phyloP scores from a whole-genome alignment of 2,329 filamentous ascomycete genomes.

The Diaporthe sp. region DNA sequence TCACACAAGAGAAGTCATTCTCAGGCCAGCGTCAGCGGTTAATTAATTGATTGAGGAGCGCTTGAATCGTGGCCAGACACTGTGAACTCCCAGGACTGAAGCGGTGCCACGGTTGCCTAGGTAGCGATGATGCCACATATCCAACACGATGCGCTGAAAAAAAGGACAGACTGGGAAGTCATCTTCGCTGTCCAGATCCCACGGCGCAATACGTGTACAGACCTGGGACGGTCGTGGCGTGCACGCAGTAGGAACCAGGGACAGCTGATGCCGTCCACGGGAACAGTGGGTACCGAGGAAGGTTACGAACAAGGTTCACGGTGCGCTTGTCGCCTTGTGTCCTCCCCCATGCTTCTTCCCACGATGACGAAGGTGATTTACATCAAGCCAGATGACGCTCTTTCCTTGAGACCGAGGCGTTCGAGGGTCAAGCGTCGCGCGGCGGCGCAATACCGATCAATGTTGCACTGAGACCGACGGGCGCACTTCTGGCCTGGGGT shows the following conservation, averaged over 20 bases:
- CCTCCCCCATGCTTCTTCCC: neutral
- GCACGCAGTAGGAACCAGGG: neutral
- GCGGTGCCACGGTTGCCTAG: neutral
- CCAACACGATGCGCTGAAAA: neutral
- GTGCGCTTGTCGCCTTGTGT: neutral
- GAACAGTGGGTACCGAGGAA: neutral
- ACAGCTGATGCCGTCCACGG: conserved; percentile 3
- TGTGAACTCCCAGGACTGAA: neutral
- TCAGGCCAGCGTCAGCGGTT: neutral
- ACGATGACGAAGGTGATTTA: conserved; percentile 5
- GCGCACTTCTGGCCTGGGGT: neutral
- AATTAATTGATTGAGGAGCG: neutral
- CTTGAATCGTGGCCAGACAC: neutral
- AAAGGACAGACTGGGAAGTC: neutral
- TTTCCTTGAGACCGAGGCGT: conserved; percentile 1
- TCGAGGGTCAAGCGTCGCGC: neutral
- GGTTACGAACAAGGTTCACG: conserved; percentile 2
- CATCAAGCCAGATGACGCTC: conserved; percentile 16
- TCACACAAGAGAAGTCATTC: neutral
- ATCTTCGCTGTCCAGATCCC: neutral
- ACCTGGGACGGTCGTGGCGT: neutral
- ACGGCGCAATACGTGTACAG: neutral
- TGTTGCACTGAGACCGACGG: conserved; percentile 29
- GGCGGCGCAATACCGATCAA: conserved; percentile 22
- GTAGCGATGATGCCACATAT: neutral